Evolutionary conservation across 176 grass and related monocot species (phyloP).

Genomic region (Alopecurus myosuroides): DNA sequence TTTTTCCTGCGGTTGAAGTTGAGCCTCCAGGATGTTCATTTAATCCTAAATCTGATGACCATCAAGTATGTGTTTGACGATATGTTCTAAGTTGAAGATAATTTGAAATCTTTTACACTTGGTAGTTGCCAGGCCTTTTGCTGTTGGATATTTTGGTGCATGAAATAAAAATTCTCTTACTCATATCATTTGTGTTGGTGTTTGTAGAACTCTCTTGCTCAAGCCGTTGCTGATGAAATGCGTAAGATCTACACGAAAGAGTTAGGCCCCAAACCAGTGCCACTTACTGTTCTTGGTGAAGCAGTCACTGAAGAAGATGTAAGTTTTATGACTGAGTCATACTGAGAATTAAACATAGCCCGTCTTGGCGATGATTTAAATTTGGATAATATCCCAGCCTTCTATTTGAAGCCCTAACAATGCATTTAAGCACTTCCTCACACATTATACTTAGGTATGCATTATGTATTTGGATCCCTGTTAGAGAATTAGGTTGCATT

Average conservation of each 20-base stretch:
- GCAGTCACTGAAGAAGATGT: slow-evolving; percentile 87
- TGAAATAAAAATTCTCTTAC: neutral
- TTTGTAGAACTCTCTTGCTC: slow-evolving; percentile 77
- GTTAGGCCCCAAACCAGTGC: slow-evolving; percentile 73
- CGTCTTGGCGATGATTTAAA: neutral
- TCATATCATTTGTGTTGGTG: slow-evolving; percentile 6
- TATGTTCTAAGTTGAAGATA: neutral
- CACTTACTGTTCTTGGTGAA: slow-evolving; percentile 80
- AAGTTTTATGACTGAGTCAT: slow-evolving; percentile 10
- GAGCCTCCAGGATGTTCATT: slow-evolving; percentile 86
- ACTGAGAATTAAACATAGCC: neutral
- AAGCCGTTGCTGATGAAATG: slow-evolving; percentile 86
- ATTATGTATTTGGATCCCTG: neutral
- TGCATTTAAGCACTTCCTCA: neutral
- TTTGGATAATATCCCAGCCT: neutral
- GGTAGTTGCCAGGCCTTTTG: neutral
- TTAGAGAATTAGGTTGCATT: neutral
- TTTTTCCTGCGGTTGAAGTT: slow-evolving; percentile 87
- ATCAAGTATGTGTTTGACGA: slow-evolving; percentile 57
- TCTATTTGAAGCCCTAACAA: neutral
- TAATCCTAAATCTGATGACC: slow-evolving; percentile 80
- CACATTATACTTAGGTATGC: neutral
- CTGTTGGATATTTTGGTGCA: neutral
- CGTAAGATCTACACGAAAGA: slow-evolving; percentile 73
- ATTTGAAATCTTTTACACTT: neutral